A percentile compares a stretch with the other conserved stretches of the same genome.
These are phyloP conservation scores for Plectosphaerella cucumerina DNA, from an alignment of 2,329 filamentous ascomycete genomes.

Conservation along the genomic window DNA sequence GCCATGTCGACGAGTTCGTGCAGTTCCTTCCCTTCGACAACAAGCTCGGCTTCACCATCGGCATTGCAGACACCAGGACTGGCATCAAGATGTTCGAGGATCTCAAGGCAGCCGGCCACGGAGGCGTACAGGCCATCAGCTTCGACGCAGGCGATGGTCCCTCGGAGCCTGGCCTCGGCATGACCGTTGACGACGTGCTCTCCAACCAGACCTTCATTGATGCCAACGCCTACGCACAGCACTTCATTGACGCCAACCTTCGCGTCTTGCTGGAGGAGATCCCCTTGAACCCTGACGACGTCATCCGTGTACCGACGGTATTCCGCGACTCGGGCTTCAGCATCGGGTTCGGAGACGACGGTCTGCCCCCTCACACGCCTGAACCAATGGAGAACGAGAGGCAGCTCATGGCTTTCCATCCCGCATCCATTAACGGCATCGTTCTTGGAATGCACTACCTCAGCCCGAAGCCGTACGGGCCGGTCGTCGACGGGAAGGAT, in stretches of 20 bases:
- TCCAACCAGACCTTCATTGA: conserved; percentile 5
- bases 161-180: not conserved
- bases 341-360: not conserved
- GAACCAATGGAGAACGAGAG: not conserved
- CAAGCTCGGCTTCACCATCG: conserved; percentile 16
- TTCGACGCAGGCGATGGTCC: not conserved
- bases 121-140: conserved; percentile 5
- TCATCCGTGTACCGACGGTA: conserved; percentile 17
- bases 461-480: conserved; percentile 18
- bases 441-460: conserved; percentile 14
- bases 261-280: conserved; percentile 7
- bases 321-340: conserved; percentile 5
- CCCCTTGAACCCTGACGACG: conserved; percentile 14
- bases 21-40: conserved; percentile 22
- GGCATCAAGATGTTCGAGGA: conserved; percentile 19
- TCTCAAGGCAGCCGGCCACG: conserved; percentile 17
- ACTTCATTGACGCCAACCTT: conserved; percentile 13
- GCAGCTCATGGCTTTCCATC: conserved; percentile 13
- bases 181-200: conserved; percentile 11
- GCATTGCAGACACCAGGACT: conserved; percentile 14
- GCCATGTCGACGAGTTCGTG: conserved; percentile 29
- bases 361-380: not conserved
- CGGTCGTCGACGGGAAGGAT: conserved; percentile 19
- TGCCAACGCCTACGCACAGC: conserved; percentile 5
- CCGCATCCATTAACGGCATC: conserved; percentile 16